Base-by-base conservation (phyloP, 83 land plant genomes). In the Diphasiastrum complanatum region DNA sequence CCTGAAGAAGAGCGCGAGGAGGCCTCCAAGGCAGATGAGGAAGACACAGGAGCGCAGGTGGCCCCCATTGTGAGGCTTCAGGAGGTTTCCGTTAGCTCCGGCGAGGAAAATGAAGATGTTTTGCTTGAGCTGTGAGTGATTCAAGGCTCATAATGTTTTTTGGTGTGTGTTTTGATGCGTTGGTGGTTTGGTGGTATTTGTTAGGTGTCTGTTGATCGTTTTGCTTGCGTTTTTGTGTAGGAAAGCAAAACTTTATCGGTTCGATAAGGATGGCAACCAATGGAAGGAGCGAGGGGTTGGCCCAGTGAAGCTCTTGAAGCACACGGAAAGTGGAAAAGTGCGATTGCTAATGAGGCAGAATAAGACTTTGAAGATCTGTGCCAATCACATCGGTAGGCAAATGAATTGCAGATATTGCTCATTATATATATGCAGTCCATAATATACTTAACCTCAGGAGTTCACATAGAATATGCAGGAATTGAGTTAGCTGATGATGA, bases 271-370 rank as follows among this genome's bases (percentile, higher is more conserved):
- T 0, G 81, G 85, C 6, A 87, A 74, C 27, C 87, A 80, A 67
- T 85, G 95, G 91, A 89, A 85, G 75, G 91, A 85, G 66, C 73
- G 83, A 33, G 95, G 95, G 2, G 80, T 52, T 38, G 91, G 95
- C 16, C 69, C 57, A 32, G 82, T 83, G 52, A 86, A 83, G 73
- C 61, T 89, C 16, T 47, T 85, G 55, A 83, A 85, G 72, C 91
- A 89, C 63, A 80, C 80, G 71, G 74, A 57, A 26, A 70, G 83
- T 38, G 65, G 70, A 12, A 89, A 89, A 61, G 78, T 85, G 20
- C 69, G 92, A 23, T 69, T 88, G 52, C 76, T 82, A 10, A 88
- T 88, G 91, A 70, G 91, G 3, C 87, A 88, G 56, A 51, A 61
- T 43, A 85, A 83, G 70, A 85, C 87, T 1, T 77, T 85, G n/a